A percentile compares a stretch with the other conserved stretches of the same genome.
Conservation (phyloP, 2,329 filamentous ascomycete genomes). For the Sclerotinia nivalis region DNA sequence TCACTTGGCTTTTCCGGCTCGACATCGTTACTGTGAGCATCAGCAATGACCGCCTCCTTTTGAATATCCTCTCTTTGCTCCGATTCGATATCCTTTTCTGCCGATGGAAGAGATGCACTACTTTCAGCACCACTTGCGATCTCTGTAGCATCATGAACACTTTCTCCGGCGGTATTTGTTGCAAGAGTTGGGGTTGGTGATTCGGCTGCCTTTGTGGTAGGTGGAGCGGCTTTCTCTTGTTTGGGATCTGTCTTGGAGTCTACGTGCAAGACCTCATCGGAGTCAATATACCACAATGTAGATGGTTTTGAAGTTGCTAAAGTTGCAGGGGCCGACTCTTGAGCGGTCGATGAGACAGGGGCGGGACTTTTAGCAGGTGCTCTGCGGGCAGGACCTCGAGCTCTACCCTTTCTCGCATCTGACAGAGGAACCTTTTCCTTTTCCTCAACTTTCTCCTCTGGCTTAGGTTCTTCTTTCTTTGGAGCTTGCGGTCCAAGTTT, state of each 20-base stretch:
- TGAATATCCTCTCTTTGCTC: conserved; percentile 28
- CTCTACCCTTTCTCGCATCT: conserved; percentile 88
- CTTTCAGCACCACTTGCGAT: conserved; percentile 28
- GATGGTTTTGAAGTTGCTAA: conserved; percentile 40
- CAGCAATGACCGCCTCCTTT: conserved; percentile 24
- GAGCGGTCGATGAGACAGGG: conserved; percentile 27
- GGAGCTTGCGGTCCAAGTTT: conserved; percentile 79
- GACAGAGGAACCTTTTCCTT: conserved; percentile 75
- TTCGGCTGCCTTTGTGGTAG: conserved; percentile 27
- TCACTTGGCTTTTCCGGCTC: conserved; percentile 29
- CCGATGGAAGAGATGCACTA: conserved; percentile 23
- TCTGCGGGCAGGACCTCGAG: conserved; percentile 80
- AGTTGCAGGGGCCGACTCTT: conserved; percentile 24
- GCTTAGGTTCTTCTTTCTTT: conserved; percentile 68
- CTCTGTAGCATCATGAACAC: conserved; percentile 31
- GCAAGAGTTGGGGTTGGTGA: conserved; percentile 33
- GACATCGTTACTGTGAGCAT: conserved; percentile 22
- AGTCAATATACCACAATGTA: conserved; percentile 46
- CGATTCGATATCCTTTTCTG: conserved; percentile 26
- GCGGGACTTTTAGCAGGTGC: conserved; percentile 54
- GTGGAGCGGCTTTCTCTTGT: conserved; percentile 8
- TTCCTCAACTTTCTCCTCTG: conserved; percentile 57
- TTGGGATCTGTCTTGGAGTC: conserved; percentile 17
- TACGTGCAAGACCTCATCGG: conserved; percentile 44
- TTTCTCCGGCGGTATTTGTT: conserved; percentile 35